These are phyloP conservation scores for Saturnispora quitensis DNA, from an alignment of 805 yeast species.

Conservation along the genomic window DNA sequence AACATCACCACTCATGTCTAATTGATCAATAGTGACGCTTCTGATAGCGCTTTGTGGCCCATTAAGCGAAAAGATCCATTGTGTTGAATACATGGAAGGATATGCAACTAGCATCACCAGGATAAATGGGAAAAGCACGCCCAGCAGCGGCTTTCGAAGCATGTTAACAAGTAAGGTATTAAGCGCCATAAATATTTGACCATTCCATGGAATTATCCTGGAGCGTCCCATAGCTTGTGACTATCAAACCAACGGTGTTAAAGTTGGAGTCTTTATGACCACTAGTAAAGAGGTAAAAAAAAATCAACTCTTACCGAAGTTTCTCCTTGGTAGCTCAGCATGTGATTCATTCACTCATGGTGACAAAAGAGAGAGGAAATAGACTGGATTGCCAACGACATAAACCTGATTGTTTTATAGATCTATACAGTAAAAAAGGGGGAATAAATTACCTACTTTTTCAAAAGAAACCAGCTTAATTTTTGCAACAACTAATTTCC, in stretches of 20 bases:
- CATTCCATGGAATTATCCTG: background rate
- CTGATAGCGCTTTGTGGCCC: background rate
- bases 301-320: background rate
- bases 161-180: background rate
- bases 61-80: background rate
- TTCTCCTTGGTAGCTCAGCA: background rate
- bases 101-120: background rate
- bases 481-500: constrained; percentile 67
- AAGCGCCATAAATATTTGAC: background rate
- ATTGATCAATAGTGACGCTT: background rate
- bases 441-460: background rate
- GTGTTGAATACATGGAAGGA: constrained; percentile 1
- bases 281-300: background rate
- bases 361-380: background rate
- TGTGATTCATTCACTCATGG: background rate
- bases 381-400: background rate
- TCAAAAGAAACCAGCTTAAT: background rate
- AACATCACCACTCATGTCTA: too few relatives aligned
- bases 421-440: background rate
- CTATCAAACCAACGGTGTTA: background rate
- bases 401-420: background rate
- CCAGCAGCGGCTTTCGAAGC: background rate
- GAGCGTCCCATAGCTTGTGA: background rate
- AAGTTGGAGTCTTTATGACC: background rate
- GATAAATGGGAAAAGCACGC: background rate